These are phyloP conservation scores for Ustilago crameri DNA, from an alignment of 1,284 basidiomycete genomes.

Conservation along the genomic window DNA sequence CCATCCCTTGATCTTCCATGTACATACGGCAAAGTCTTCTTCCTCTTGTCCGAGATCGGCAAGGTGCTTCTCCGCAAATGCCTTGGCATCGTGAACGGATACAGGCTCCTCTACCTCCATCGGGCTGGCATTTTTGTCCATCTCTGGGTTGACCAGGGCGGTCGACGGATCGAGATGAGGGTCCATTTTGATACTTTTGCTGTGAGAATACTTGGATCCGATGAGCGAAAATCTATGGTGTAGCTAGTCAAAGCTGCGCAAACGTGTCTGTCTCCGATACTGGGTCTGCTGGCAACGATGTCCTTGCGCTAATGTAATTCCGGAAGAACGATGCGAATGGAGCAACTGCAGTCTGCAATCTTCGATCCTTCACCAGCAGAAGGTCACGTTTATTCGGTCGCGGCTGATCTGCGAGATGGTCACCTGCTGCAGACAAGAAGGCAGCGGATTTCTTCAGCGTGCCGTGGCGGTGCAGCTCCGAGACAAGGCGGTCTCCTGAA, in stretches of 20 bases:
- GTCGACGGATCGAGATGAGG: slow-evolving; percentile 53
- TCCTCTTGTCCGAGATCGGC: slow-evolving; percentile 68
- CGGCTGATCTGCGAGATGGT: no score
- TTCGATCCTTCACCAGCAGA: no score
- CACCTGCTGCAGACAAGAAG: no score
- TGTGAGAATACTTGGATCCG: slow-evolving; percentile 1
- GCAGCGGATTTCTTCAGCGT: no score
- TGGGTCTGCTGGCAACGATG: neutral
- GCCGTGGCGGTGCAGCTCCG: no score
- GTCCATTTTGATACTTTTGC: slow-evolving; percentile 26
- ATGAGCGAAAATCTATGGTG: neutral
- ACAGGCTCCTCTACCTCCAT: slow-evolving; percentile 64
- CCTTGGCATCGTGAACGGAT: slow-evolving; percentile 56
- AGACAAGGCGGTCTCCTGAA: no score
- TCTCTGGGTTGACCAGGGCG: slow-evolving; percentile 48
- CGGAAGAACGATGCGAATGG: no score
- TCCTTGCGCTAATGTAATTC: neutral
- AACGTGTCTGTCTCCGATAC: neutral
- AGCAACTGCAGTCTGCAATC: no score
- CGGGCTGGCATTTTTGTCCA: slow-evolving; percentile 47
- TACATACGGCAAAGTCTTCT: slow-evolving; percentile 63
- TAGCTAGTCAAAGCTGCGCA: neutral
- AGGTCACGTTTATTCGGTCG: no score
- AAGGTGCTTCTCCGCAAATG: slow-evolving; percentile 65
- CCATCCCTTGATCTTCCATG: slow-evolving; percentile 66